phyloP scores from a whole-genome alignment of 1,284 basidiomycete species.

The Austroboletus niveus region DNA sequence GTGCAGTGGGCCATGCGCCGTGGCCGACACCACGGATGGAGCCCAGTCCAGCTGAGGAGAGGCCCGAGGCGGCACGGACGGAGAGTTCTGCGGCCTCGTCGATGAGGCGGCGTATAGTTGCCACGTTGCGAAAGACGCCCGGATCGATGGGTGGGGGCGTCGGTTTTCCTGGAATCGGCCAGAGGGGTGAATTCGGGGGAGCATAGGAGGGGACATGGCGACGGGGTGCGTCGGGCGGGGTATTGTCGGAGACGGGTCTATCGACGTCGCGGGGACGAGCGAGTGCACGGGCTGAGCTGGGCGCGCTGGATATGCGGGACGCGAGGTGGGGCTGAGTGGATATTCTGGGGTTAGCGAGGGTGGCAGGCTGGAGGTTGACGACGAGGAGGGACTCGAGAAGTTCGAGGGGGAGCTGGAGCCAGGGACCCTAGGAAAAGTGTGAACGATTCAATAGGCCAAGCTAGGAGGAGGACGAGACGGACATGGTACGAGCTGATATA shows the following conservation, averaged over 20 bases:
- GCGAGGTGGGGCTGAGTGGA: constrained; percentile 34
- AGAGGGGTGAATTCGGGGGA: constrained; percentile 41
- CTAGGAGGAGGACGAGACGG: constrained; percentile 31
- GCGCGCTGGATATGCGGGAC: constrained; percentile 30
- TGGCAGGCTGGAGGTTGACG: constrained; percentile 71
- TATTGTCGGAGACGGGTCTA: constrained; percentile 45
- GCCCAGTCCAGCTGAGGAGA: constrained; percentile 68
- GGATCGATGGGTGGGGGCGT: constrained; percentile 82
- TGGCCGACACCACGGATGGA: constrained; percentile 49
- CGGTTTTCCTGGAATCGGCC: constrained; percentile 56
- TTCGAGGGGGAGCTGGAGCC: constrained; percentile 83
- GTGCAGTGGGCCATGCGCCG: constrained; percentile 57
- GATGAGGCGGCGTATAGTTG: constrained; percentile 70
- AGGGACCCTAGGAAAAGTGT: constrained; percentile 59
- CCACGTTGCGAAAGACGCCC: constrained; percentile 73
- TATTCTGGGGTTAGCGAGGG: constrained; percentile 49
- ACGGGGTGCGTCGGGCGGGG: constrained; percentile 54
- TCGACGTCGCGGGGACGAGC: constrained; percentile 38
- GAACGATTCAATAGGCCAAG: background rate
- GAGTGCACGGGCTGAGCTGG: constrained; percentile 13
- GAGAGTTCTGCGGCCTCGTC: constrained; percentile 83
- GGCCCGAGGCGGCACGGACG: constrained; percentile 75
- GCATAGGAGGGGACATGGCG: constrained; percentile 38
- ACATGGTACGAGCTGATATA: constrained; percentile 88
- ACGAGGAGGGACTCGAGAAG: constrained; percentile 74